These are phyloP conservation scores for Starmera amethionina DNA, from an alignment of 805 yeast genomes.

Conservation along the genomic window DNA sequence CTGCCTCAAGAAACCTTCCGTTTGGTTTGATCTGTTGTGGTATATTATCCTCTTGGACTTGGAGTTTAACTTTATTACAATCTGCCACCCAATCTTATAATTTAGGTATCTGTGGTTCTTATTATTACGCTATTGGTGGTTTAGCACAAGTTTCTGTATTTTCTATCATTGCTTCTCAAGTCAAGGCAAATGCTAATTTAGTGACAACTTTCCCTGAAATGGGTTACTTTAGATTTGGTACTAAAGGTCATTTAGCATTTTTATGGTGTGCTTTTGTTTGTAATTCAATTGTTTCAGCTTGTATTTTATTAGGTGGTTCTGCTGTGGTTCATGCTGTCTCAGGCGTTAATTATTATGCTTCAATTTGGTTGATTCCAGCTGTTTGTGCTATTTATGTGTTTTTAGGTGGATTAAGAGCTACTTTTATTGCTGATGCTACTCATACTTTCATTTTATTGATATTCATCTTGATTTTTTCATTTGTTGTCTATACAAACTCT, in stretches of 20 bases:
- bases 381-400: slow-evolving; percentile 42
- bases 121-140: slow-evolving; percentile 20
- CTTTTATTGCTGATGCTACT: slow-evolving; percentile 41
- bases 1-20: slow-evolving; percentile 34
- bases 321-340: slow-evolving; percentile 30
- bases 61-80: slow-evolving; percentile 23
- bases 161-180: slow-evolving; percentile 25
- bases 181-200: slow-evolving; percentile 25
- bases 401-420: slow-evolving; percentile 43
- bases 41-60: slow-evolving; percentile 32
- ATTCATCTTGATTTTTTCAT: slow-evolving; percentile 26
- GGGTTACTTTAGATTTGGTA: slow-evolving; percentile 30
- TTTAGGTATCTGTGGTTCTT: slow-evolving; percentile 23
- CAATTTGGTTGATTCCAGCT: slow-evolving; percentile 34
- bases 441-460: slow-evolving; percentile 36
- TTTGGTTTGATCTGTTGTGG: slow-evolving; percentile 33
- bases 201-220: slow-evolving; percentile 33
- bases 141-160: slow-evolving; percentile 24
- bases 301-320: slow-evolving; percentile 35
- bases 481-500: slow-evolving; percentile 26
- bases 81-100: slow-evolving; percentile 22
- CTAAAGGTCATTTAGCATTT: slow-evolving; percentile 27
- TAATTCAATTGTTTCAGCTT: slow-evolving; percentile 31
- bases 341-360: slow-evolving; percentile 38
- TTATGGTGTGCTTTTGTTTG: slow-evolving; percentile 29